These are phyloP conservation scores for Phytophthora capsici DNA, from an alignment of 352 stramenopile genomes.

Conservation along the genomic window DNA sequence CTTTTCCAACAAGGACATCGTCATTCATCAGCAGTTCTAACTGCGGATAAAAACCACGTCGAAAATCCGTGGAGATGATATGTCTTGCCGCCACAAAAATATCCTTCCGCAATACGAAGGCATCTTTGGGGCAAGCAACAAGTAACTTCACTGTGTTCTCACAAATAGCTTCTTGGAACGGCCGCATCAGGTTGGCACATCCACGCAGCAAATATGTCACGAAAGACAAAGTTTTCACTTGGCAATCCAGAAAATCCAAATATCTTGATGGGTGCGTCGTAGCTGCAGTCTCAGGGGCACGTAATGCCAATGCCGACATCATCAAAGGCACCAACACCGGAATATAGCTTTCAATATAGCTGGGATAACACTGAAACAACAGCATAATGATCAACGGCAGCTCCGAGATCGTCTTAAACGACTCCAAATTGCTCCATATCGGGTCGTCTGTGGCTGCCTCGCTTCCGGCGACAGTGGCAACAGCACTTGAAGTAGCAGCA, in stretches of 20 bases:
- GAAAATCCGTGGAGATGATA: constrained; percentile 98
- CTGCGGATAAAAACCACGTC: constrained; percentile 95
- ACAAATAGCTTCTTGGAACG: constrained; percentile 95
- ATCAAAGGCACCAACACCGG: constrained; percentile 96
- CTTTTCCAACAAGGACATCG: constrained; percentile 92
- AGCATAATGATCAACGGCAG: constrained; percentile 98
- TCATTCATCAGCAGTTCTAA: constrained; percentile 97
- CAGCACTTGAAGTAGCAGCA: not conserved
- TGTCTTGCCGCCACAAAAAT: constrained; percentile 96
- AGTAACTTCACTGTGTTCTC: constrained; percentile 95
- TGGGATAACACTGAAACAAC: constrained; percentile 98
- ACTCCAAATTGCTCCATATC: constrained; percentile 88
- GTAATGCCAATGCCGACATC: constrained; percentile 94
- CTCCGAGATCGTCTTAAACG: constrained; percentile 97
- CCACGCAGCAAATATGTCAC: constrained; percentile 96
- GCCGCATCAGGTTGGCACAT: constrained; percentile 93
- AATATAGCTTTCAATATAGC: constrained; percentile 96
- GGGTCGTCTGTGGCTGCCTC: constrained; percentile 43
- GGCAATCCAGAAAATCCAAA: constrained; percentile 93
- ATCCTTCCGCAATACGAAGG: constrained; percentile 95
- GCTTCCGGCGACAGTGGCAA: not conserved
- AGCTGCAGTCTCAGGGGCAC: constrained; percentile 65
- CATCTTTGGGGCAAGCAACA: constrained; percentile 94
- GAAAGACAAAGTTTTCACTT: constrained; percentile 99
- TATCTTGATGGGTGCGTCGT: constrained; percentile 74